Conservation (phyloP, 2,329 filamentous ascomycete species). For the Alternaria hordeiaustralica region DNA sequence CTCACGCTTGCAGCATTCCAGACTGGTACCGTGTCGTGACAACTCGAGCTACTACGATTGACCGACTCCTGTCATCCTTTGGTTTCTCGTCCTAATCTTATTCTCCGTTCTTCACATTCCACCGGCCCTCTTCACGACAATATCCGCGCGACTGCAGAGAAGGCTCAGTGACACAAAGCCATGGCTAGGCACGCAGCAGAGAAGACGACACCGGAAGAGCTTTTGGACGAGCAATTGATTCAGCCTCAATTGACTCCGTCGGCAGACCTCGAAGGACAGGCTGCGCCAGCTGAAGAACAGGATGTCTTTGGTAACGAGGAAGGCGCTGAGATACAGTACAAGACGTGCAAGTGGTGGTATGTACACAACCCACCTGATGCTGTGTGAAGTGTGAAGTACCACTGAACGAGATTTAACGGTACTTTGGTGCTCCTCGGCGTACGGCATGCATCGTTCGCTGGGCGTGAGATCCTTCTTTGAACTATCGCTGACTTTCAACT, state of each 20-base stretch:
- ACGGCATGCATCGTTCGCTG: background rate
- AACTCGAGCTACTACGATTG: background rate
- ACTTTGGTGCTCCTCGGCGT: background rate
- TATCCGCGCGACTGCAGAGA: background rate
- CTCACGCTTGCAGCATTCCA: background rate
- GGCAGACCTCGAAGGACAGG: slow-evolving; percentile 23
- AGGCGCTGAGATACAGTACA: slow-evolving; percentile 57
- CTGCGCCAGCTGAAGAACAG: background rate
- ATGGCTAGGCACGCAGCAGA: background rate
- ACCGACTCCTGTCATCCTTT: background rate
- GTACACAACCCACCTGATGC: background rate
- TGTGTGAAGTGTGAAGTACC: background rate
- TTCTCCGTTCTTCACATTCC: background rate
- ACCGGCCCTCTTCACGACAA: background rate
- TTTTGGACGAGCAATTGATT: background rate
- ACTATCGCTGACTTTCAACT: background rate
- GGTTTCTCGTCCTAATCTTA: background rate
- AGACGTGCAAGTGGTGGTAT: slow-evolving; percentile 58
- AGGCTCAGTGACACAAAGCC: background rate
- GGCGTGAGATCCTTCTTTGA: background rate
- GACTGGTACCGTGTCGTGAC: background rate
- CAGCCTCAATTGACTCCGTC: background rate
- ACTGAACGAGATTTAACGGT: background rate
- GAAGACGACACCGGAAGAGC: background rate
- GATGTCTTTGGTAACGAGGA: slow-evolving; percentile 38